Evolutionary conservation across 228 moss, liverwort and hornwort genomes (phyloP).

Genomic region (Sphagnum magellanicum): DNA sequence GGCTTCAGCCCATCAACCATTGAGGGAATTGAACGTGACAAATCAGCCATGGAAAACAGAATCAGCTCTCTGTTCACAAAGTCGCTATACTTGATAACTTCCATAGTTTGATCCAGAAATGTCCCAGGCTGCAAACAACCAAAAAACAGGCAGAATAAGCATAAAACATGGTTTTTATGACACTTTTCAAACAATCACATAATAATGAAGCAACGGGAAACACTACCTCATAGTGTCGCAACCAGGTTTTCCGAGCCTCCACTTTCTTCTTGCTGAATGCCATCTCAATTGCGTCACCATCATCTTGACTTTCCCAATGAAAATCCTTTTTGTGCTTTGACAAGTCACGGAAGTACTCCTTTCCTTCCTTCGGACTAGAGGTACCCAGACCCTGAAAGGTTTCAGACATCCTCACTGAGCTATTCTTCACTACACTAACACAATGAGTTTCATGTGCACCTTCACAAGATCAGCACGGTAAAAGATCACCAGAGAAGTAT

Average conservation of each 20-base stretch:
- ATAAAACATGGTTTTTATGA: too few species aligned
- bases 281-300: constrained; percentile 99
- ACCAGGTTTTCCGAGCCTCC: constrained; percentile 90
- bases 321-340: constrained; percentile 77
- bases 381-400: constrained; percentile 82
- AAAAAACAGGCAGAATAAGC: neutral
- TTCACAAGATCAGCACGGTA: too few species aligned
- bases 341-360: constrained; percentile 89
- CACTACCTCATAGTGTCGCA: constrained; percentile 82
- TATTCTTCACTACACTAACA: neutral
- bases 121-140: constrained; percentile 66
- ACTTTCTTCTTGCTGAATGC: constrained; percentile 99
- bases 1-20: constrained; percentile 97
- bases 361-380: constrained; percentile 88
- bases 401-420: neutral
- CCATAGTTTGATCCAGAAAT: constrained; percentile 77
- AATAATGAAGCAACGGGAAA: neutral
- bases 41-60: constrained; percentile 90
- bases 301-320: constrained; percentile 63
- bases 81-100: constrained; percentile 79
- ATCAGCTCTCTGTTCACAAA: constrained; percentile 98
- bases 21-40: constrained; percentile 93
- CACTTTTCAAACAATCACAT: too few species aligned
- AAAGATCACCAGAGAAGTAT: neutral
- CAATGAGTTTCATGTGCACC: too few species aligned